A percentile compares a stretch with the other conserved stretches of the same genome.
phyloP scores from a whole-genome alignment of 2,329 filamentous ascomycete species.

The Ophiostoma himal-ulmi region DNA sequence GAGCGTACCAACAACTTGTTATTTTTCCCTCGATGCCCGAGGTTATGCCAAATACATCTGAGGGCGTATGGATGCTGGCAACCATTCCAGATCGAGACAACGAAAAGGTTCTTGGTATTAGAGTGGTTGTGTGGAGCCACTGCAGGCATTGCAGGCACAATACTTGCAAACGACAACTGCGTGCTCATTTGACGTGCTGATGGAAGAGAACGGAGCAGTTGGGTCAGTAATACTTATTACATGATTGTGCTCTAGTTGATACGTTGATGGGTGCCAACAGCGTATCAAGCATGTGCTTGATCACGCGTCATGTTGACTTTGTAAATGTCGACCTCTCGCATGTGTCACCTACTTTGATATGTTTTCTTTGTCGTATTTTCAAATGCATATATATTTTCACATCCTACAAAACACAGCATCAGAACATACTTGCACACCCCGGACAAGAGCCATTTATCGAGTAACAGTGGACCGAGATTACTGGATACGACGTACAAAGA shows the following conservation, averaged over 20 bases:
- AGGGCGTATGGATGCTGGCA: neutral
- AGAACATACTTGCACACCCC: neutral
- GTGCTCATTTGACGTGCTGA: neutral
- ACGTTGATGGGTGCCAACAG: neutral
- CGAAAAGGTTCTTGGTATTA: neutral
- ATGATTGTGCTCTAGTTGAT: neutral
- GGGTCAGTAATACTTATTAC: neutral
- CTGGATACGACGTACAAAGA: neutral
- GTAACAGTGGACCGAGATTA: constrained; percentile 3
- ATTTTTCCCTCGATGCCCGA: neutral
- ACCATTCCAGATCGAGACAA: neutral
- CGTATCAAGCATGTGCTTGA: neutral
- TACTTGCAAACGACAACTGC: neutral
- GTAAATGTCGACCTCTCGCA: no score
- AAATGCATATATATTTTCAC: no score
- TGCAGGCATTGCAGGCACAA: neutral
- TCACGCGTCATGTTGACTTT: neutral
- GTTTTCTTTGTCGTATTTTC: no score
- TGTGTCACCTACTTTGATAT: neutral
- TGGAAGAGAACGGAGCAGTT: neutral
- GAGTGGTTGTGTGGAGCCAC: neutral
- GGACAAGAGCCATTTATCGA: constrained; percentile 4
- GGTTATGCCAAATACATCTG: neutral
- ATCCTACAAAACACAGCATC: neutral
- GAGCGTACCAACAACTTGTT: neutral